Evolutionary conservation across 163 green algal genomes (phyloP), one percentile per base, ranked within the genome.

Genomic region (Chlorella variabilis): DNA sequence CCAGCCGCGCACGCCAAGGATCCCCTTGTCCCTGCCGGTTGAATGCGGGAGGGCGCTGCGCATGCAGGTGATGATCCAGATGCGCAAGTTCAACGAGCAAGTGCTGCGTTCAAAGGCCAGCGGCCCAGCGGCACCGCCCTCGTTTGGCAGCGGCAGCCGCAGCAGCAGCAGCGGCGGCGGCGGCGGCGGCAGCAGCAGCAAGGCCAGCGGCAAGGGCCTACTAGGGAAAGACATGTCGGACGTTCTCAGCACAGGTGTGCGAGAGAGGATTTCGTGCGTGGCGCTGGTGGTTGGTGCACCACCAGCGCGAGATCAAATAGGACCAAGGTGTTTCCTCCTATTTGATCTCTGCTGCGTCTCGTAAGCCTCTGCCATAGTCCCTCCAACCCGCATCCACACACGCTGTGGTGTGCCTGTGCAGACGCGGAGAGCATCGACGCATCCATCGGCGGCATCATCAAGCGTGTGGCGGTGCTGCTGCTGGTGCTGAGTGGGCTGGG

Each of bases 31-130:
- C n/a, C n/a, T n/a, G n/a, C n/a, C n/a, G n/a, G n/a, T n/a, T n/a
- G n/a, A n/a, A n/a, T n/a, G n/a, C 33, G 3, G 1, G 3, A 7
- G 5, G 18, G 7, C 34, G 17, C 20, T 63, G 56, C 23, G 56
- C 38, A 18, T 41, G n/a, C 45, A 95, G 90, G 89, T 95, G 23
- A 66, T 91, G 3, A 96, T 96, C 69, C 90, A 95, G 87, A 84
- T 97, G 49, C 81, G 87, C 66, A 90, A 87, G 62, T 91, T 92
- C 84, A 81, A 63, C 39, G 78, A 88, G 18, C 39, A 42, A n/a
- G 42, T 80, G n/a, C 58, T 36, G 38, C 18, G 31, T 3, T n/a
- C 31, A 11, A 80, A 71, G 58, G 38, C 74, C 31, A 42, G 23
- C 6, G 61, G 39, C n/a, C 58, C 71, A 2, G 8, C 71, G 54